Base-by-base conservation (phyloP, 129 eudicot genomes). In the Chrysanthemum lavandulifolium region DNA sequence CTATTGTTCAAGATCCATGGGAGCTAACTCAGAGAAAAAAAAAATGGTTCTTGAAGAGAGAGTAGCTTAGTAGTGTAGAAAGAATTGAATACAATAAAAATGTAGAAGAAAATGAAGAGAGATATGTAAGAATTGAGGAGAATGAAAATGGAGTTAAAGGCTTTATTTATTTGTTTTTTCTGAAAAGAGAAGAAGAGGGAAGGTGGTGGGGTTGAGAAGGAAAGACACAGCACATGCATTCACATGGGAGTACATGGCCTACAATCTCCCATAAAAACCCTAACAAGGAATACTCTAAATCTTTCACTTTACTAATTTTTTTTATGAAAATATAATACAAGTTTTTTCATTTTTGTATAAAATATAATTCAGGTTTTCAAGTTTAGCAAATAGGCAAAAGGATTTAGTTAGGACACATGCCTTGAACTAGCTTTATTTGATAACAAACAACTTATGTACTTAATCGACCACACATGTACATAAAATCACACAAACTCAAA, bases 211-310 rank as follows among this genome's bases (percentile, higher is more conserved):
- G 61, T 82, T 66, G 63, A 51, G 61, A 60, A 72, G 80, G 87
- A 86, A 84, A 80, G 87, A 89, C 96, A 89, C 61, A 80, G 79
- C 92, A 89, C 92, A 89, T 89, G 96, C 86, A 36, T 65, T 80
- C 96, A 89, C 96, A 89, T 89, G 96, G 86, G 83, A 10, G 76
- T 70, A 64, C 18, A 69, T 71, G 91, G 86, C 83, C 95, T 84
- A 77, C 88, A 65, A 58, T 68, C 75, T 54, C 67, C 75, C 70
- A 76, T 76, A 61, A 68, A 75, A 81, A 72, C 87, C 87, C 78
- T 79, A 81, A 68, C 23, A 68, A 49, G 40, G 74, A 76, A 76
- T 68, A 61, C 71, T 69, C 75, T 29, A 33, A 69, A 61, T 61
- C 76, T 69, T 61, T 71, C 19, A 77, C 45, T 50, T 69, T 61